phyloP scores from a whole-genome alignment of 2,329 filamentous ascomycete species.

The Cladosporium sphaerospermum region DNA sequence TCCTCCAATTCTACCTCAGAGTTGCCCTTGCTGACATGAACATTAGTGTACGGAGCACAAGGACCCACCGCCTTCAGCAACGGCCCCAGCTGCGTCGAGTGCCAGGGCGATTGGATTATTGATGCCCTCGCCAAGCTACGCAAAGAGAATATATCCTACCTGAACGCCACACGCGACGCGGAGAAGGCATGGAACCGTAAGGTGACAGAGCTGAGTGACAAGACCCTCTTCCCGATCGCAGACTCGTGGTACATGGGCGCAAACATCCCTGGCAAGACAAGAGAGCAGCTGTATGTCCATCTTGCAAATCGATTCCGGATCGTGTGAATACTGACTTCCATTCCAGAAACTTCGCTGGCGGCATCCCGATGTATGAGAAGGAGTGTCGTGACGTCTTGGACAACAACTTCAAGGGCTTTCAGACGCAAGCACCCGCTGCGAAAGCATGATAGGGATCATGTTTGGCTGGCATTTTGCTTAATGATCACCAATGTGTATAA shows the following conservation, averaged over 20 bases:
- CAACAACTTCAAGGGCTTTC: slow-evolving; percentile 22
- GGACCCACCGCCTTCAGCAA: slow-evolving; percentile 43
- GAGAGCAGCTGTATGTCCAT: slow-evolving; percentile 3
- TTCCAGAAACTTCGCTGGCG: slow-evolving; percentile 34
- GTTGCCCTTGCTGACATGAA: slow-evolving; percentile 14
- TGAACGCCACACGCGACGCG: slow-evolving; percentile 36
- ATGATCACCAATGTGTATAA: too few relatives aligned
- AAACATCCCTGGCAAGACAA: slow-evolving; percentile 40
- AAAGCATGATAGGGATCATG: neutral
- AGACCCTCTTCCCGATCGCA: slow-evolving; percentile 25
- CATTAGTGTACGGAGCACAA: slow-evolving; percentile 38
- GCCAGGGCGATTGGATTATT: slow-evolving; percentile 41
- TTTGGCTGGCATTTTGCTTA: too few relatives aligned
- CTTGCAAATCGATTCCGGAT: too few relatives aligned
- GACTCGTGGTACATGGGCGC: slow-evolving; percentile 34
- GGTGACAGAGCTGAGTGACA: slow-evolving; percentile 25
- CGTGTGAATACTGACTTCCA: neutral
- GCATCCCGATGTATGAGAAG: slow-evolving; percentile 31
- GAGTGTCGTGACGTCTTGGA: slow-evolving; percentile 34
- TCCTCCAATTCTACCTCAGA: neutral
- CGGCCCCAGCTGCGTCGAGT: slow-evolving; percentile 40
- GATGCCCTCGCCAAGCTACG: slow-evolving; percentile 35
- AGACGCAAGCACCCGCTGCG: slow-evolving; percentile 6
- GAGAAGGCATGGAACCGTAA: slow-evolving; percentile 37
- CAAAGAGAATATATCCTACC: slow-evolving; percentile 33